Evolutionary conservation across 2,329 filamentous ascomycete species (phyloP).

Genomic region (Ophiostoma ulmi): DNA sequence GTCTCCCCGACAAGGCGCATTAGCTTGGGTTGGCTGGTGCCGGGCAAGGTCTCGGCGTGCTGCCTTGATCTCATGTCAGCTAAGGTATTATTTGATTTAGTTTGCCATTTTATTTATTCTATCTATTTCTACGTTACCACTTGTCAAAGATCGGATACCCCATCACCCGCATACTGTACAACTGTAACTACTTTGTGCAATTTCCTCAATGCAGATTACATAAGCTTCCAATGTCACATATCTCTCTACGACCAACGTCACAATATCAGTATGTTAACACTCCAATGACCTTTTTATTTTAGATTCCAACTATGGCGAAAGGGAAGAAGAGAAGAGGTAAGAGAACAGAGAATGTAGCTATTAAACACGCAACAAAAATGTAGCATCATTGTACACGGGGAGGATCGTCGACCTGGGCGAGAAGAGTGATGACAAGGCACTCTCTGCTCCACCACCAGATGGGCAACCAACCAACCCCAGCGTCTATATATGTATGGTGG

Average conservation of each 20-base stretch:
- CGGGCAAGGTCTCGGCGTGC: neutral
- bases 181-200: neutral
- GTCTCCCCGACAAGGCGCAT: conserved; percentile 1
- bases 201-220: neutral
- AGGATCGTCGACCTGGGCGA: conserved; percentile 14
- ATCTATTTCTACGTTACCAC: neutral
- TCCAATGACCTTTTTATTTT: conserved; percentile 16
- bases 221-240: neutral
- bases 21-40: neutral
- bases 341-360: conserved; percentile 22
- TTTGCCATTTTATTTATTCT: neutral
- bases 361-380: conserved; percentile 22
- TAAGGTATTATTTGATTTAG: neutral
- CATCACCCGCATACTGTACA: too few relatives aligned
- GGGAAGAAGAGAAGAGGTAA: neutral
- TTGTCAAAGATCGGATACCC: neutral
- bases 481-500: conserved; percentile 19
- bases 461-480: conserved; percentile 5
- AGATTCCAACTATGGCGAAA: conserved; percentile 19
- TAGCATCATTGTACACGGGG: conserved; percentile 24
- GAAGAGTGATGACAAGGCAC: neutral
- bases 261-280: neutral
- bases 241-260: neutral
- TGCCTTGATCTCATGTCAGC: conserved; percentile 2
- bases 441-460: neutral